Evolutionary conservation across 2,329 filamentous ascomycete genomes (phyloP).

Genomic region (Arthrinium puccinioides): DNA sequence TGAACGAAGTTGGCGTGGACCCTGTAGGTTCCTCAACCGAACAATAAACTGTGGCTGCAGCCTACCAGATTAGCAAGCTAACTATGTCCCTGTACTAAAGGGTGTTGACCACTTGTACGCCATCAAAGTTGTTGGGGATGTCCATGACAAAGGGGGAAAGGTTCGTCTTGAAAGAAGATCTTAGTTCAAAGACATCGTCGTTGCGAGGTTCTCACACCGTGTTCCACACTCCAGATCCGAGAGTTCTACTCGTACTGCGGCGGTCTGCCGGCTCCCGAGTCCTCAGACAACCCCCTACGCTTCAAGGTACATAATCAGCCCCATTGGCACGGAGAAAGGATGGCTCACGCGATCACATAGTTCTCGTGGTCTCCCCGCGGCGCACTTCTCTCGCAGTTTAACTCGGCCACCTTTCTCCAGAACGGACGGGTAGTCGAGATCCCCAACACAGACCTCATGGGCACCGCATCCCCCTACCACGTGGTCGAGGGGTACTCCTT

Average conservation of each 20-base stretch:
- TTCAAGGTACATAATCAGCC: conserved; percentile 11
- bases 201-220: too few species aligned
- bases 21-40: too few species aligned
- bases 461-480: conserved; percentile 58
- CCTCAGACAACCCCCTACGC: not conserved
- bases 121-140: conserved; percentile 59
- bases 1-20: conserved; percentile 64
- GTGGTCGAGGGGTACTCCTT: conserved; percentile 52
- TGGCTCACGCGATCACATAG: too few species aligned
- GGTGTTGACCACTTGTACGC: conserved; percentile 52
- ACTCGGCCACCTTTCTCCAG: conserved; percentile 57
- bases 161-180: conserved; percentile 1
- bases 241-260: conserved; percentile 63
- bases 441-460: conserved; percentile 50
- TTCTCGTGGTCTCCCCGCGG: conserved; percentile 63
- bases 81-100: too few species aligned
- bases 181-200: too few species aligned
- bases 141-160: conserved; percentile 61
- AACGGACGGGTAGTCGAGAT: conserved; percentile 47
- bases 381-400: conserved; percentile 59
- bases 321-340: too few species aligned
- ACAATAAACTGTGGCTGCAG: too few species aligned
- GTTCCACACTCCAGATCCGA: too few species aligned
- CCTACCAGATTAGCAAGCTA: too few species aligned
- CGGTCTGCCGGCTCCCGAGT: conserved; percentile 49